Conservation (phyloP, 164 flowering plant species). For the Magnolia kwangsiensis region DNA sequence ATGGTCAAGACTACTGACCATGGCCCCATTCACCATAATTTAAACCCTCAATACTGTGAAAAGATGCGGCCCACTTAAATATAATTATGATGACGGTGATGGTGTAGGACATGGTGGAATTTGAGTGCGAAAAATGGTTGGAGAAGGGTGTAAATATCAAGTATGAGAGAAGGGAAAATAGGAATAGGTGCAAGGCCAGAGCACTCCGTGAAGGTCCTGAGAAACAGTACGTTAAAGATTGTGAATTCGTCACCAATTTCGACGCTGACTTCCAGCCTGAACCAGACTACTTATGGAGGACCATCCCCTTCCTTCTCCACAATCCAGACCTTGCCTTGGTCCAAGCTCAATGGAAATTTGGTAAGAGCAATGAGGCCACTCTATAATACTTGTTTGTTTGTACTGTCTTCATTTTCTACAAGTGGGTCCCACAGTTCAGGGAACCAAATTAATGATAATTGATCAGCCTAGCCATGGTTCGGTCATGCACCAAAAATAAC, state of each 20-base stretch:
- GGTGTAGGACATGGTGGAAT: constrained; percentile 48
- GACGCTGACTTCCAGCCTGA: constrained; percentile 80
- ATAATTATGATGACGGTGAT: too few species aligned
- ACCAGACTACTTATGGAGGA: constrained; percentile 43
- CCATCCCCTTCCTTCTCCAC: constrained; percentile 49
- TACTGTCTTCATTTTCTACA: not conserved
- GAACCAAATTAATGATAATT: too few species aligned
- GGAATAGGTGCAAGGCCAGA: constrained; percentile 68
- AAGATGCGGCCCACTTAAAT: too few species aligned
- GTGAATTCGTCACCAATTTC: constrained; percentile 57
- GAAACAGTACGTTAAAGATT: constrained; percentile 44
- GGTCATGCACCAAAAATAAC: too few species aligned
- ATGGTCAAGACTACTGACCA: too few species aligned
- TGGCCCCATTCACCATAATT: too few species aligned
- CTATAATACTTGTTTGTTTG: not conserved
- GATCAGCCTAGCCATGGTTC: too few species aligned
- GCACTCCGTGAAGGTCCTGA: constrained; percentile 57
- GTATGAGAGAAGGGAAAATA: constrained; percentile 50
- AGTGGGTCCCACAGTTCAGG: too few species aligned
- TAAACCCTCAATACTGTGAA: too few species aligned
- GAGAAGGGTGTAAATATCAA: constrained; percentile 47
- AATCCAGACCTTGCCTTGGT: constrained; percentile 59
- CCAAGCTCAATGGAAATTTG: constrained; percentile 73
- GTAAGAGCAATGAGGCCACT: constrained; percentile 21
- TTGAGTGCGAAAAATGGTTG: constrained; percentile 57